These are phyloP conservation scores for Plasmodium coatneyi DNA, from an alignment of 169 alveolate species.

Conservation along the genomic window DNA sequence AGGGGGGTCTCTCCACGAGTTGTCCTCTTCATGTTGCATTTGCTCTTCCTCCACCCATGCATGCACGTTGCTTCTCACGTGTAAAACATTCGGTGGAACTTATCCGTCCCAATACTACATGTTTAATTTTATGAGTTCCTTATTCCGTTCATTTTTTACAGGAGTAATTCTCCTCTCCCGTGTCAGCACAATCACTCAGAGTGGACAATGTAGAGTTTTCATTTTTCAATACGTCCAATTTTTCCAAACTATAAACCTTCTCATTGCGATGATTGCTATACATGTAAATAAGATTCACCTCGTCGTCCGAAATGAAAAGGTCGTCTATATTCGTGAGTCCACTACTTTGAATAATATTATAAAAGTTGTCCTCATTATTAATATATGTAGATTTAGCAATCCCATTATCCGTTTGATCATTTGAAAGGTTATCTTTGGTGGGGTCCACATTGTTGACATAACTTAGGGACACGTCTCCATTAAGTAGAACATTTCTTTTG, in stretches of 20 bases:
- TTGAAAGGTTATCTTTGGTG: not conserved
- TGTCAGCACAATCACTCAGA: not conserved
- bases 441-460: not conserved
- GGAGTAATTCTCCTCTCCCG: not conserved
- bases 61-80: not conserved
- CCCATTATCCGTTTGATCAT: not conserved
- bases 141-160: constrained; percentile 1
- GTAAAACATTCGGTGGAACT: not conserved
- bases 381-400: not conserved
- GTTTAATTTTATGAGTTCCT: not conserved
- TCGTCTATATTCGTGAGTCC: constrained; percentile 17
- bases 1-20: not conserved
- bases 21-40: not conserved
- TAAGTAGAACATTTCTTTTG: not conserved
- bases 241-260: constrained; percentile 47
- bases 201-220: not conserved
- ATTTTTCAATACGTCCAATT: not conserved
- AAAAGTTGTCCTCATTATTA: not conserved
- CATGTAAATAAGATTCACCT: constrained; percentile 65
- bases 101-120: not conserved
- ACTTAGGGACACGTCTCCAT: not conserved
- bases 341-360: not conserved
- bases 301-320: constrained; percentile 58
- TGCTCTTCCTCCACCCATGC: not conserved
- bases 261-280: constrained; percentile 32